Conservation (phyloP, 345 rosid species). For the Erysimum cheiranthoides region DNA sequence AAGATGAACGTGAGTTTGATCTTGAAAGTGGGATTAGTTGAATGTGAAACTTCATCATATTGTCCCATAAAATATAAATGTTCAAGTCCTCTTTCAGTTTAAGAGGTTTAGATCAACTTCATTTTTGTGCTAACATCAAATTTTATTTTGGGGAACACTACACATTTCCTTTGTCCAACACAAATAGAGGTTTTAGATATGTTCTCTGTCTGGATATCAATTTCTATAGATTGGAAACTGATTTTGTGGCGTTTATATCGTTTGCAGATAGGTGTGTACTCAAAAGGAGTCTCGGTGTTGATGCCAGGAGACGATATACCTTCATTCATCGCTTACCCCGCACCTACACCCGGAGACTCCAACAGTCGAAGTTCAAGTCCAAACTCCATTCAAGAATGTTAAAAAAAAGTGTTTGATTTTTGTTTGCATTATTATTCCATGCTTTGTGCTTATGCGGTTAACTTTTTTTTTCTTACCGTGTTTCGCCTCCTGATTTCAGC, state of each 20-base stretch:
- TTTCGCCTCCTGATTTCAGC: not conserved
- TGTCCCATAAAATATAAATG: not conserved
- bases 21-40: slow-evolving; percentile 1
- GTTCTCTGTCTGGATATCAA: not conserved
- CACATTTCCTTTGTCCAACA: slow-evolving; percentile 19
- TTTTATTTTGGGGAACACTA: not conserved
- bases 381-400: slow-evolving; percentile 41
- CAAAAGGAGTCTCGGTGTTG: slow-evolving; percentile 77
- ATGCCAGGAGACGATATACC: slow-evolving; percentile 85
- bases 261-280: slow-evolving; percentile 71
- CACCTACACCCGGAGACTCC: slow-evolving; percentile 45
- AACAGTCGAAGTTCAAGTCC: slow-evolving; percentile 26
- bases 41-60: not conserved
- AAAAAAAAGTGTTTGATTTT: not conserved
- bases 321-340: slow-evolving; percentile 72
- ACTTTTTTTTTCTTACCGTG: not conserved
- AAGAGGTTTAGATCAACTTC: not conserved
- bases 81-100: not conserved
- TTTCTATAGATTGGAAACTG: not conserved
- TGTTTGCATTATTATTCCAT: not conserved
- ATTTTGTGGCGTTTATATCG: not conserved
- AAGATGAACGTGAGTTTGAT: not conserved
- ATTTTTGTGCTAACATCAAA: not conserved
- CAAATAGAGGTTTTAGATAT: slow-evolving; percentile 1
- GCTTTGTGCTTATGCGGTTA: not conserved